phyloP scores from a whole-genome alignment of 768 basidiomycete species.

The Serendipita indica region DNA sequence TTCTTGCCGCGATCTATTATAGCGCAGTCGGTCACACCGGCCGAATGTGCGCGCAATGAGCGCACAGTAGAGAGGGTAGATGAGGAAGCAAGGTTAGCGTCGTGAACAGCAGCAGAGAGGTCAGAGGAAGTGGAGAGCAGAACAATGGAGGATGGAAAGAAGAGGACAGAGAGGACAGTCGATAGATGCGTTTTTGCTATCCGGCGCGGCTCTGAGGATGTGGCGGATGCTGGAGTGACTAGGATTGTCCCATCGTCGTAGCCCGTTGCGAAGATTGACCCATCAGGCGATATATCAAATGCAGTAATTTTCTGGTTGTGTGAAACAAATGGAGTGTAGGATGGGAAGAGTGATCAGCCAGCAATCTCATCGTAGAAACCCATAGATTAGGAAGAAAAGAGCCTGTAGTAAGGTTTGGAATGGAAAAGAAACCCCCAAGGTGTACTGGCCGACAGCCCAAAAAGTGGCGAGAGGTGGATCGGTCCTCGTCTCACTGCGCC shows the following conservation, averaged over 20 bases:
- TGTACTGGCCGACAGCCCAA: no score
- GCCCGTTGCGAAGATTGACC: constrained; percentile 42
- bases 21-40: constrained; percentile 44
- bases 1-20: constrained; percentile 55
- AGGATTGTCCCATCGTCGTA: constrained; percentile 45
- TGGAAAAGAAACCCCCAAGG: background rate
- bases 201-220: constrained; percentile 12
- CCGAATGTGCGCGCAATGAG: constrained; percentile 48
- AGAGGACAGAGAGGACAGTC: constrained; percentile 38
- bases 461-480: background rate
- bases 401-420: background rate
- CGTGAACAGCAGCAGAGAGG: constrained; percentile 49
- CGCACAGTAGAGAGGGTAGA: constrained; percentile 36
- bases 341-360: background rate
- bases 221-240: constrained; percentile 27
- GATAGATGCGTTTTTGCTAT: constrained; percentile 35
- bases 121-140: constrained; percentile 56
- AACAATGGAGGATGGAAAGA: constrained; percentile 60
- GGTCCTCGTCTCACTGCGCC: constrained; percentile 2
- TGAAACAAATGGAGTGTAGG: constrained; percentile 13
- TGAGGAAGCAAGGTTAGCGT: constrained; percentile 32
- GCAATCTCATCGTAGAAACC: constrained; percentile 4
- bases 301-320: constrained; percentile 44
- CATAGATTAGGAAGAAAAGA: background rate
- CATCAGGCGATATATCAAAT: constrained; percentile 47